Conservation (phyloP, 208 protist species). For the Tetramitus jugosus region DNA sequence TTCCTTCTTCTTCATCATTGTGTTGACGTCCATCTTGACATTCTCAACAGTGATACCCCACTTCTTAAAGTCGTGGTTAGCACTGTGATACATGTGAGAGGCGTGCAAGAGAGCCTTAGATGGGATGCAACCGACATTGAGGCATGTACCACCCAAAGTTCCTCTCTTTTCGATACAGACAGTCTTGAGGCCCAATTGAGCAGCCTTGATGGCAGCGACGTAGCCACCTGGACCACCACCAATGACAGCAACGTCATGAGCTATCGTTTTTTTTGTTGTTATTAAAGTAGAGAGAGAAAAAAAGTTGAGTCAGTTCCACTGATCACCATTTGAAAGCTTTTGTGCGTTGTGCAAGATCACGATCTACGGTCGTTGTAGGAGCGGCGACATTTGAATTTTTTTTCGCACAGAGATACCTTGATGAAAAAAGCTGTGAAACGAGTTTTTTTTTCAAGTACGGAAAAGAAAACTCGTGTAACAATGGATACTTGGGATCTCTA, state of each 20-base stretch:
- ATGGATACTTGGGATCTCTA: too few species aligned
- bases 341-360: too few species aligned
- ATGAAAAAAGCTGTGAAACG: too few species aligned
- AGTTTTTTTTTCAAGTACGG: too few species aligned
- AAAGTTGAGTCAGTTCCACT: too few species aligned
- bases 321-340: too few species aligned
- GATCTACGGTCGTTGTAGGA: too few species aligned
- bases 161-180: slow-evolving; percentile 97
- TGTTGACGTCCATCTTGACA: slow-evolving; percentile 69
- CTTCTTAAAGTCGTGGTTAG: slow-evolving; percentile 79
- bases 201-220: slow-evolving; percentile 98
- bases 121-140: slow-evolving; percentile 95
- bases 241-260: slow-evolving; percentile 92
- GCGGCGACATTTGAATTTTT: too few species aligned
- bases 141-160: slow-evolving; percentile 92
- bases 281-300: too few species aligned
- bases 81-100: slow-evolving; percentile 93
- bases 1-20: slow-evolving; percentile 92
- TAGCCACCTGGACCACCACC: slow-evolving; percentile 99
- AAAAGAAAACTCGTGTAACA: too few species aligned
- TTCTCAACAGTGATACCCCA: slow-evolving; percentile 62
- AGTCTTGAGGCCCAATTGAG: slow-evolving; percentile 95
- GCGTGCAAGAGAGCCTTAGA: slow-evolving; percentile 98
- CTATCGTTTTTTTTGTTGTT: too few species aligned
- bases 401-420: too few species aligned